phyloP scores from a whole-genome alignment of 176 grass and related monocot species.

The Hyparrhenia diplandra region DNA sequence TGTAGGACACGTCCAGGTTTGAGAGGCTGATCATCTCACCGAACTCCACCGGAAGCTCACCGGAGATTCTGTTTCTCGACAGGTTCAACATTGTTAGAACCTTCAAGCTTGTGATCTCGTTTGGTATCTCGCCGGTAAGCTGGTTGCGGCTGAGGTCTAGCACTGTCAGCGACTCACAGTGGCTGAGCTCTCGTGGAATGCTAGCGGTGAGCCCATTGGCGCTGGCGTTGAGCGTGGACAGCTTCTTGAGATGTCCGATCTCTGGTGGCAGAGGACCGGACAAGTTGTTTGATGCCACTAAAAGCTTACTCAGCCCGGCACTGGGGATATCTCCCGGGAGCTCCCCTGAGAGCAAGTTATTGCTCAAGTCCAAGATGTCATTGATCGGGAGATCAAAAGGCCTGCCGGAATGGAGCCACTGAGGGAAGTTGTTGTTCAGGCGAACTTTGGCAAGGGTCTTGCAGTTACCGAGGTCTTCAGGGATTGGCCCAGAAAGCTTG shows the following conservation, averaged over 20 bases:
- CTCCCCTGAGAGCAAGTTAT: conserved; percentile 69
- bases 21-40: conserved; percentile 68
- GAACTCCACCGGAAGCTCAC: conserved; percentile 47
- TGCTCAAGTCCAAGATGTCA: conserved; percentile 47
- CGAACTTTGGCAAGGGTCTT: conserved; percentile 52
- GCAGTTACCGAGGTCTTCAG: conserved; percentile 52
- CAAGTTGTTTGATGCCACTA: conserved; percentile 53
- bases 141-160: conserved; percentile 76
- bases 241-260: conserved; percentile 47
- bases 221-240: conserved; percentile 50
- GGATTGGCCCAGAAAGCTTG: conserved; percentile 49
- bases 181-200: conserved; percentile 42
- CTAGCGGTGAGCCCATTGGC: conserved; percentile 50
- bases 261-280: conserved; percentile 47
- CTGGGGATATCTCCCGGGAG: conserved; percentile 36
- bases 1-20: conserved; percentile 70
- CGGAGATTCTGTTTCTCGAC: conserved; percentile 56
- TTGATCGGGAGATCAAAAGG: conserved; percentile 52
- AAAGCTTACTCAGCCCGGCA: conserved; percentile 16
- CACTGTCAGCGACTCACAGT: conserved; percentile 35
- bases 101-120: conserved; percentile 38
- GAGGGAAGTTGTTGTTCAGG: conserved; percentile 57
- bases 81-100: conserved; percentile 57
- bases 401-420: conserved; percentile 46
- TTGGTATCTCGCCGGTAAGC: conserved; percentile 56